Evolutionary conservation across 1,139 yeast genomes (phyloP).

Genomic region (Scheffersomyces cryptocercus): DNA sequence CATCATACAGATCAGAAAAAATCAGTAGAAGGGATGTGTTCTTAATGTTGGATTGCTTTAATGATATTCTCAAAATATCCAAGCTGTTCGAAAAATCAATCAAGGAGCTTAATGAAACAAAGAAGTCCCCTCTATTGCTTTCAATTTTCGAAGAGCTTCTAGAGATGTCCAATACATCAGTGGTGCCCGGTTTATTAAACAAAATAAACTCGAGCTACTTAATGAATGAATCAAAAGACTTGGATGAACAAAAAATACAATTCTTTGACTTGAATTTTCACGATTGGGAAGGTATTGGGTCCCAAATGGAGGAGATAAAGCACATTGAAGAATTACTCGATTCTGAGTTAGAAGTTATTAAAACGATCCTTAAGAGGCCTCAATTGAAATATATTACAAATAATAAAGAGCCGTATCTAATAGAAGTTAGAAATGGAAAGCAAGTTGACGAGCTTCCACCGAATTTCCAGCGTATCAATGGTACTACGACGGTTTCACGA

Average conservation of each 20-base stretch:
- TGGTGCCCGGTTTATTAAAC: constrained; percentile 36
- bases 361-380: constrained; percentile 54
- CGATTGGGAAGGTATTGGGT: constrained; percentile 41
- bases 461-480: constrained; percentile 75
- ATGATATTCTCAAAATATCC: constrained; percentile 35
- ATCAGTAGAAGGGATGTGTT: constrained; percentile 69
- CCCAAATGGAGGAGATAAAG: constrained; percentile 43
- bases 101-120: constrained; percentile 4
- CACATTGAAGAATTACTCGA: constrained; percentile 46
- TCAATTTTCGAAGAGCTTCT: constrained; percentile 25
- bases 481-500: constrained; percentile 70
- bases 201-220: constrained; percentile 64
- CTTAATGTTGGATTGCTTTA: constrained; percentile 52
- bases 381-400: constrained; percentile 56
- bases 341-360: constrained; percentile 50
- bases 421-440: constrained; percentile 68
- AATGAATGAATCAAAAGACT: constrained; percentile 45
- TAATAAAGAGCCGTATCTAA: constrained; percentile 64
- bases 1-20: constrained; percentile 35
- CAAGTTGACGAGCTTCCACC: constrained; percentile 58
- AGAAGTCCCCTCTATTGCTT: constrained; percentile 27
- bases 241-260: constrained; percentile 46
- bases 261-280: constrained; percentile 52
- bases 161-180: constrained; percentile 10
- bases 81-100: constrained; percentile 26